phyloP scores from a whole-genome alignment of 2,329 filamentous ascomycete genomes.

The Helotiales sp. region DNA sequence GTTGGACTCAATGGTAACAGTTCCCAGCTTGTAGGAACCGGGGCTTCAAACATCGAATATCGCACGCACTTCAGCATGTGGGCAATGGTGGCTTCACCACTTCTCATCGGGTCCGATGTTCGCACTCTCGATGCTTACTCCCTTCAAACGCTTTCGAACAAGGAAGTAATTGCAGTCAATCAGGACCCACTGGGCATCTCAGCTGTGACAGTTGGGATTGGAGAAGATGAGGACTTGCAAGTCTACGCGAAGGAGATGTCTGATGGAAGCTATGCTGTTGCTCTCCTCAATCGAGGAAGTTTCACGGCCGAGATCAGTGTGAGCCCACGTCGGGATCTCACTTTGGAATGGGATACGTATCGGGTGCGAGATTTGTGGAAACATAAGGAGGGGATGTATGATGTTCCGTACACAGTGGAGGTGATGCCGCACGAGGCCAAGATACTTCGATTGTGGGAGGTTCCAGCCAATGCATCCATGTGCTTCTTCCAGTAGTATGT shows the following conservation, averaged over 20 bases:
- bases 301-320: constrained; percentile 32
- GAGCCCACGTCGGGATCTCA: constrained; percentile 29
- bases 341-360: constrained; percentile 28
- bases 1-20: constrained; percentile 34
- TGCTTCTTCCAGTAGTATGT: background rate
- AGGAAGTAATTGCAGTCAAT: constrained; percentile 47
- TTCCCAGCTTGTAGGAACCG: constrained; percentile 49
- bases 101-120: constrained; percentile 37
- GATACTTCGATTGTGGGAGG: constrained; percentile 27
- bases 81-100: constrained; percentile 33
- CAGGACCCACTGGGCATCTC: constrained; percentile 40
- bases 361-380: constrained; percentile 34
- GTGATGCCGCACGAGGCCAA: constrained; percentile 34
- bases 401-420: constrained; percentile 32
- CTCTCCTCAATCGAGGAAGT: constrained; percentile 30
- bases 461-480: background rate
- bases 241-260: constrained; percentile 32
- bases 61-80: constrained; percentile 36
- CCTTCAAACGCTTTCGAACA: constrained; percentile 34
- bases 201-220: constrained; percentile 23
- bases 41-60: constrained; percentile 40
- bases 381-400: constrained; percentile 32
- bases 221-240: constrained; percentile 23
- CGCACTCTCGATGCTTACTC: constrained; percentile 24
- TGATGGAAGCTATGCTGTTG: constrained; percentile 33